Conservation (phyloP, 1,284 basidiomycete species). For the Ganoderma multipileum region DNA sequence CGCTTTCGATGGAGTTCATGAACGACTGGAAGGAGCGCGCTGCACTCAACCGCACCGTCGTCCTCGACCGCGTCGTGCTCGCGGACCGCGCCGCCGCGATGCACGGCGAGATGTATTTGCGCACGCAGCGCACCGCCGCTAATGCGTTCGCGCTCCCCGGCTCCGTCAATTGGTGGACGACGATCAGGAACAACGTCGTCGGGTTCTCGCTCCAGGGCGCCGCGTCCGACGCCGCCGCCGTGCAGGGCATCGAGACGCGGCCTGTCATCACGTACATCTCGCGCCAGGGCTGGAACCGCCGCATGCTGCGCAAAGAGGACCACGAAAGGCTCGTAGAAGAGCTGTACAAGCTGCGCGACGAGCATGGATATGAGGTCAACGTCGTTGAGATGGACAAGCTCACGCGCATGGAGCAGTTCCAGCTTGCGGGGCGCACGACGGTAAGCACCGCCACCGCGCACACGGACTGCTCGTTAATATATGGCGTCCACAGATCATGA, state of each 20-base stretch:
- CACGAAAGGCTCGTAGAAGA: conserved; percentile 72
- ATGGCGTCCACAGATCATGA: conserved; percentile 66
- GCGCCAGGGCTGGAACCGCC: conserved; percentile 84
- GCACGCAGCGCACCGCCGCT: conserved; percentile 77
- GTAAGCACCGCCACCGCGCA: conserved; percentile 48
- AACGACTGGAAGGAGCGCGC: conserved; percentile 84
- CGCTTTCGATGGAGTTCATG: conserved; percentile 74
- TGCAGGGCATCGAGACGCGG: conserved; percentile 38
- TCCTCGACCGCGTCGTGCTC: conserved; percentile 85
- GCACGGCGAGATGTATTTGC: conserved; percentile 68
- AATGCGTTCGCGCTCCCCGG: conserved; percentile 78
- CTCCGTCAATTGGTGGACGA: conserved; percentile 82
- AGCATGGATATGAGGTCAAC: conserved; percentile 85
- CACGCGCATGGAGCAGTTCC: conserved; percentile 78
- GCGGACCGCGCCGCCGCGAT: conserved; percentile 86
- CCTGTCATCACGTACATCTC: conserved; percentile 90
- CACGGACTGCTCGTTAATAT: conserved; percentile 3
- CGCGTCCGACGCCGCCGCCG: conserved; percentile 34
- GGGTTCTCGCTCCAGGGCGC: conserved; percentile 68
- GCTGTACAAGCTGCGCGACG: conserved; percentile 68
- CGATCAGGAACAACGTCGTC: conserved; percentile 76
- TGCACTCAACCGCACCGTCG: conserved; percentile 69
- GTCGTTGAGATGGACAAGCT: conserved; percentile 85
- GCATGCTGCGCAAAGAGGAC: conserved; percentile 70
- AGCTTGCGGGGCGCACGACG: conserved; percentile 80